These are phyloP conservation scores for Sugiyamaella pinicola DNA, from an alignment of 1,139 yeast species.

Conservation along the genomic window DNA sequence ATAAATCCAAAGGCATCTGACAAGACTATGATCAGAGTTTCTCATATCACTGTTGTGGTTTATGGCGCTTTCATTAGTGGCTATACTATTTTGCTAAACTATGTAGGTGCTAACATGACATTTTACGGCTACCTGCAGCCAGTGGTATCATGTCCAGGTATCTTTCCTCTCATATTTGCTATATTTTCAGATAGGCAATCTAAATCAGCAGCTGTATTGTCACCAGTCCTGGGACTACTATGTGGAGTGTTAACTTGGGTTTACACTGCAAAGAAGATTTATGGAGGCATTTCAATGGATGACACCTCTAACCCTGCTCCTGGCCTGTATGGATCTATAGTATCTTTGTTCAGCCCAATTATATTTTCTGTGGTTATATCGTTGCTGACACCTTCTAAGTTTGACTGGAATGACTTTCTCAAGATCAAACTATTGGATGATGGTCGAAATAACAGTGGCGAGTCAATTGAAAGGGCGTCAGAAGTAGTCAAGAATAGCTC, in stretches of 20 bases:
- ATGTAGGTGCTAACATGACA: constrained; percentile 73
- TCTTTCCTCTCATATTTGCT: constrained; percentile 70
- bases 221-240: constrained; percentile 51
- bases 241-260: constrained; percentile 52
- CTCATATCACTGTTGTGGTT: constrained; percentile 63
- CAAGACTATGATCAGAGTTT: constrained; percentile 61
- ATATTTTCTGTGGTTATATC: constrained; percentile 68
- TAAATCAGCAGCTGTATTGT: constrained; percentile 45
- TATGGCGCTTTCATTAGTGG: constrained; percentile 75
- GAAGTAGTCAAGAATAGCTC: constrained; percentile 19
- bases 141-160: constrained; percentile 88
- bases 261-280: constrained; percentile 46
- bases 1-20: constrained; percentile 75
- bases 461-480: neutral
- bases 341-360: constrained; percentile 70
- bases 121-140: constrained; percentile 70
- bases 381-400: constrained; percentile 63
- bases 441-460: constrained; percentile 10
- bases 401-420: constrained; percentile 66
- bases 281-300: constrained; percentile 51
- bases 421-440: constrained; percentile 42
- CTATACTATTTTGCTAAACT: constrained; percentile 76
- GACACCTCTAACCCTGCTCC: constrained; percentile 75
- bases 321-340: constrained; percentile 81
- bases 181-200: constrained; percentile 69